Evolutionary conservation across 2,329 filamentous ascomycete genomes (phyloP), one percentile per base, ranked within the genome.

Genomic region (Helminthosporium solani): DNA sequence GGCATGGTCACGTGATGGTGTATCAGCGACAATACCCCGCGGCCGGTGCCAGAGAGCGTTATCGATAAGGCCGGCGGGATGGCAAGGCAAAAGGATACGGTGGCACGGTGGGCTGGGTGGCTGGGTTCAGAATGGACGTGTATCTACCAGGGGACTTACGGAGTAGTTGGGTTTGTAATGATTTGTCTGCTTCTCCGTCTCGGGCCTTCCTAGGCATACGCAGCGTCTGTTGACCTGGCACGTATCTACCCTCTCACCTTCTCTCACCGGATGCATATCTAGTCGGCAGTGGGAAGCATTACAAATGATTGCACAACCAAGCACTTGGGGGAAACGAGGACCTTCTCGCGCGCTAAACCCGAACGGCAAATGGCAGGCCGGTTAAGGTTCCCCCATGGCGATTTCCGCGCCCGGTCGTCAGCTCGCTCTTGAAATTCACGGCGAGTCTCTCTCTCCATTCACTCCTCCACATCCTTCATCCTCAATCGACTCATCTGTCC

Each of bases 261-360:
- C 35, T 23, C 23, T 18, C 30, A 16, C 43, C 28, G 42, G 54
- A 55, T 60, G 61, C 61, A 57, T 44, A n/a, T n/a, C n/a, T n/a
- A 48, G 61, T 64, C 61, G 60, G 58, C 58, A 42, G 57, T 57
- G 55, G 51, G 49, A 40, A 19, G 25, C 48, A 44, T 59, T 54
- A 60, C 59, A 60, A 58, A 63, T 42, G 39, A 42, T 36, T 21
- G 7, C 11, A 25, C 23, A 5, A 5, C 23, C 28, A 6, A 31
- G 14, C 28, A 31, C 28, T 14, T 31, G 28, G 5, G 42, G 21
- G 56, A 61, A 52, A 59, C 61, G 60, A 55, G 42, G 40, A 20
- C 34, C 38, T 19, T 46, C n/a, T 42, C 40, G 12, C 47, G 31
- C 47, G 37, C 60, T 63, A 59, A 31, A 34, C 59, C 49, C 44